Percentiles rank a stretch among this genome's conserved stretches.
phyloP scores from a whole-genome alignment of 2,329 filamentous ascomycete species.

The Parastagonospora nodorum region DNA sequence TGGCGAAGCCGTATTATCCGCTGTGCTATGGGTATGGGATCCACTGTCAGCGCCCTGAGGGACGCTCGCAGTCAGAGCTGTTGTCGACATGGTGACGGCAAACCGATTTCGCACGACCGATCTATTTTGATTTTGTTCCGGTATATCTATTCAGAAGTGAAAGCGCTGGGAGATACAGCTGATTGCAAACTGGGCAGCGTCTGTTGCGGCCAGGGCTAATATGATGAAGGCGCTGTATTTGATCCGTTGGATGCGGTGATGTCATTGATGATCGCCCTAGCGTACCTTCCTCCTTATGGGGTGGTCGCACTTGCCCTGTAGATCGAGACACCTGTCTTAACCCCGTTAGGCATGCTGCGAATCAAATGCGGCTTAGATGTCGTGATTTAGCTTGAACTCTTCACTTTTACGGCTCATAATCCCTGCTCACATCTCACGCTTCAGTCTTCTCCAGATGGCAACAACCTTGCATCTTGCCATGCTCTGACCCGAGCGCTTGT shows the following conservation, averaged over 20 bases:
- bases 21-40: conserved; percentile 27
- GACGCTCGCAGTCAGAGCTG: conserved; percentile 23
- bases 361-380: conserved; percentile 1
- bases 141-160: no score
- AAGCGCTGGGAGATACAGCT: background rate
- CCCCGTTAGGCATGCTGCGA: background rate
- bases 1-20: conserved; percentile 27
- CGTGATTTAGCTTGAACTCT: background rate
- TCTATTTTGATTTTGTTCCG: no score
- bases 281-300: conserved; percentile 2
- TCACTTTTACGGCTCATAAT: background rate
- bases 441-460: background rate
- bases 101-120: background rate
- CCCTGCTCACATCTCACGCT: conserved; percentile 5
- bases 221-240: conserved; percentile 2
- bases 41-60: conserved; percentile 26
- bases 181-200: background rate
- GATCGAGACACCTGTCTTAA: conserved; percentile 1
- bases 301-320: conserved; percentile 1
- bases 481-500: background rate
- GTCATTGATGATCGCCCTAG: conserved; percentile 2
- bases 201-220: conserved; percentile 4
- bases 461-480: background rate
- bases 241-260: background rate
- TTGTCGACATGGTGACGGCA: conserved; percentile 31